These are phyloP conservation scores for Cylindrotheca closterium DNA, from an alignment of 108 stramenopile genomes.

Conservation along the genomic window DNA sequence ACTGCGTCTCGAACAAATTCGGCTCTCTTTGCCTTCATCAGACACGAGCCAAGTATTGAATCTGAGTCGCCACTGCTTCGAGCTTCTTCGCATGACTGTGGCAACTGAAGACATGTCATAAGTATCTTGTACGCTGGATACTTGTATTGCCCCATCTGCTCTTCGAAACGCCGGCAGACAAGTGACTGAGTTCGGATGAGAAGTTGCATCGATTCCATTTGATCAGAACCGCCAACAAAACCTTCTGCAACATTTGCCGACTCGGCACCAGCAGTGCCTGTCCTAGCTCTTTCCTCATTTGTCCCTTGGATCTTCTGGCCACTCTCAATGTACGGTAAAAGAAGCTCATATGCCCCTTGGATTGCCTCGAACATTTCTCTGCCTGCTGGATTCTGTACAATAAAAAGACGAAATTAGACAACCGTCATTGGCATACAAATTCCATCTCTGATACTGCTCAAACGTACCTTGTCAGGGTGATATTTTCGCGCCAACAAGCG, in stretches of 20 bases:
- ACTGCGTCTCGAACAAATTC: constrained; percentile 41
- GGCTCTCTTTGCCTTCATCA: constrained; percentile 33
- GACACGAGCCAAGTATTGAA: constrained; percentile 13
- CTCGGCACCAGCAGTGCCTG: not conserved
- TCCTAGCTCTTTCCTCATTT: constrained; percentile 1
- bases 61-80: constrained; percentile 10
- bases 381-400: constrained; percentile 56
- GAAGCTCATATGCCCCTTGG: constrained; percentile 69
- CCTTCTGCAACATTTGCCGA: constrained; percentile 34
- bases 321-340: constrained; percentile 57
- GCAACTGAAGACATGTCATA: constrained; percentile 41
- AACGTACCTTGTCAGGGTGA: constrained; percentile 66
- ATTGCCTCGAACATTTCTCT: constrained; percentile 80
- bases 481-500: constrained; percentile 62
- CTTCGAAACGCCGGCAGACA: constrained; percentile 65
- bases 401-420: constrained; percentile 1
- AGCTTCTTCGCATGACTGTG: constrained; percentile 20
- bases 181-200: constrained; percentile 66
- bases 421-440: not conserved
- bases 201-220: constrained; percentile 51
- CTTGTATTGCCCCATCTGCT: constrained; percentile 64
- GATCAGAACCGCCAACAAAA: constrained; percentile 38
- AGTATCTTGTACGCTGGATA: constrained; percentile 72
- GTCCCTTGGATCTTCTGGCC: constrained; percentile 40
- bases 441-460: not conserved